phyloP scores from a whole-genome alignment of 345 rosid genomes.

The Trapa incisa region DNA sequence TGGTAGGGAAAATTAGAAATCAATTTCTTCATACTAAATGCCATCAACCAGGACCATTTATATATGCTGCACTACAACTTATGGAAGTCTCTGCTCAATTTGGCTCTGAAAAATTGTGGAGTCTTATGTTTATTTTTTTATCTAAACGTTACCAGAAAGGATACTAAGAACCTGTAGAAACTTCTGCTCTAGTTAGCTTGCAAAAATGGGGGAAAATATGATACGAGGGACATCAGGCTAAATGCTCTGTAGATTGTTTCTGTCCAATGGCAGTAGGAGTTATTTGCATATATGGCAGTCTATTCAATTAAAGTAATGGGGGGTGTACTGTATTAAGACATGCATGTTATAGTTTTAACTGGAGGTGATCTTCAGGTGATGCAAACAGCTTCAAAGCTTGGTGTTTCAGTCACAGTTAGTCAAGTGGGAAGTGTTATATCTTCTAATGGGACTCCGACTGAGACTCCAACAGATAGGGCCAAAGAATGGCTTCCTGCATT shows the following conservation, averaged over 20 bases:
- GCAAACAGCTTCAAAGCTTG: conserved; percentile 74
- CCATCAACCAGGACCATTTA: neutral
- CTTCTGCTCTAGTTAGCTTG: neutral
- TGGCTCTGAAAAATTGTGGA: neutral
- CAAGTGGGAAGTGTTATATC: conserved; percentile 61
- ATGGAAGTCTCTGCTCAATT: neutral
- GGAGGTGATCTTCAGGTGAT: conserved; percentile 37
- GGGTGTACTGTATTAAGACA: neutral
- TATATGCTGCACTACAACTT: neutral
- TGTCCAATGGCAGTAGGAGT: neutral
- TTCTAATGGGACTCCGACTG: conserved; percentile 32
- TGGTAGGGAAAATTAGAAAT: neutral
- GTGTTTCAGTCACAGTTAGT: conserved; percentile 47
- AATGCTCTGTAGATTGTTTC: neutral
- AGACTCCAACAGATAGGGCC: conserved; percentile 41
- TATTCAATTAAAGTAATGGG: neutral
- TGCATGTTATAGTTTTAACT: neutral
- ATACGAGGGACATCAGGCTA: neutral
- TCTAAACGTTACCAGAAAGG: neutral
- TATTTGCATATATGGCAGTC: neutral
- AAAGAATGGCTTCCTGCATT: conserved; percentile 76
- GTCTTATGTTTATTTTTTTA: no score
- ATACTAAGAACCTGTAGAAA: neutral
- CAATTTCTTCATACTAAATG: neutral
- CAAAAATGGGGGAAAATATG: neutral